Percentiles rank a stretch among this genome's conserved stretches.
These are phyloP conservation scores for Trichothecium sympodiale DNA, from an alignment of 2,329 filamentous ascomycete genomes.

Conservation along the genomic window DNA sequence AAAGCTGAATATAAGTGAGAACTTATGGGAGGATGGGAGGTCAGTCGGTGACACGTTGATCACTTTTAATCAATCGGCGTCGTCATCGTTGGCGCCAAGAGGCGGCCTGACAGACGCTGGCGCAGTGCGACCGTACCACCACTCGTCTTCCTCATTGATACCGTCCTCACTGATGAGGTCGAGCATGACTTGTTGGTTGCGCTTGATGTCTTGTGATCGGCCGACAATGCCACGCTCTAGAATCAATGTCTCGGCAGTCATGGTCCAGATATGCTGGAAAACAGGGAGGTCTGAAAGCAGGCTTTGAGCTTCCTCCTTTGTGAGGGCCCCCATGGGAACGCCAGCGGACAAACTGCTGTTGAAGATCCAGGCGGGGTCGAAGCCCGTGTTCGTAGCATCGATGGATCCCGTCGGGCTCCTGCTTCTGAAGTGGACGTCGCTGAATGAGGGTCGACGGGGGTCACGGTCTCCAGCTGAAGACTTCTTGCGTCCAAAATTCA, in stretches of 20 bases:
- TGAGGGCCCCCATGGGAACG: constrained; percentile 49
- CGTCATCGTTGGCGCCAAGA: constrained; percentile 39
- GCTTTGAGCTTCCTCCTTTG: constrained; percentile 35
- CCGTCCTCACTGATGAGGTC: constrained; percentile 55
- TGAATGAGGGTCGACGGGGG: constrained; percentile 8
- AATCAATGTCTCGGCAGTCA: constrained; percentile 51
- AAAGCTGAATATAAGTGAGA: neutral
- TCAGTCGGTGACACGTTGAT: constrained; percentile 1
- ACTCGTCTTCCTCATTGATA: constrained; percentile 48
- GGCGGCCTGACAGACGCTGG: constrained; percentile 45
- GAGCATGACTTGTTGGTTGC: constrained; percentile 50
- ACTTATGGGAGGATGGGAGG: constrained; percentile 6
- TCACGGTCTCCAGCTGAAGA: constrained; percentile 23
- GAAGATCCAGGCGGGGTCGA: constrained; percentile 36
- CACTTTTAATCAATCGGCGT: constrained; percentile 22
- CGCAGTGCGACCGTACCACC: constrained; percentile 45
- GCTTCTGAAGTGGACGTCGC: constrained; percentile 12
- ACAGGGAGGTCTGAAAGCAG: constrained; percentile 45
- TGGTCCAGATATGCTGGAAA: constrained; percentile 50
- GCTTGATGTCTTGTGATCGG: constrained; percentile 48
- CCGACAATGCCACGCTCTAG: constrained; percentile 48
- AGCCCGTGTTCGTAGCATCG: constrained; percentile 15
- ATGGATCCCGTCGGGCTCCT: constrained; percentile 18
- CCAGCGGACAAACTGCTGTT: constrained; percentile 47
- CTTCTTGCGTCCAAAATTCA: constrained; percentile 47